Percentiles rank a stretch among this genome's conserved stretches.
phyloP scores from a whole-genome alignment of 805 yeast genomes.

The Lachancea waltii region DNA sequence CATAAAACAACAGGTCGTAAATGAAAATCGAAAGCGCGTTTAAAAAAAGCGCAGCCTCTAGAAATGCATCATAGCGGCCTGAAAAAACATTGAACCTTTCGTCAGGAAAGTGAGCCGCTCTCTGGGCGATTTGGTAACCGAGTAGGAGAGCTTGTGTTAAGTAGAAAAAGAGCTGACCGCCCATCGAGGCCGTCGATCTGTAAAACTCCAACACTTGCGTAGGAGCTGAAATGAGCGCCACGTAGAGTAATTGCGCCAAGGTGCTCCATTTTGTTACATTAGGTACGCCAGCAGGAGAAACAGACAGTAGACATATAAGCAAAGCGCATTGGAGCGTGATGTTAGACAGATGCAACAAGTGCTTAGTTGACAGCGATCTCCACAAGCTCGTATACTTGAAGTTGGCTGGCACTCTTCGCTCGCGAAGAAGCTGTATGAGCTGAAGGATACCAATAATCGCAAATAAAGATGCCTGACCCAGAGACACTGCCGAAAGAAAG shows the following conservation, averaged over 20 bases:
- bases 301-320: constrained; percentile 11
- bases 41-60: constrained; percentile 28
- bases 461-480: constrained; percentile 14
- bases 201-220: constrained; percentile 26
- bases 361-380: constrained; percentile 13
- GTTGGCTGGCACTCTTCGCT: constrained; percentile 17
- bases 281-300: constrained; percentile 9
- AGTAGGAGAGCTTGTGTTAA: constrained; percentile 17
- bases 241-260: constrained; percentile 16
- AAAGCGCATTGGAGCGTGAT: constrained; percentile 18
- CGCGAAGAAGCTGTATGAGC: constrained; percentile 13
- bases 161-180: constrained; percentile 28
- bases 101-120: constrained; percentile 17
- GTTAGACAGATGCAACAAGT: constrained; percentile 20
- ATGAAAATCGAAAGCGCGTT: constrained; percentile 32
- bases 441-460: constrained; percentile 22
- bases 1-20: constrained; percentile 34
- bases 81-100: constrained; percentile 18
- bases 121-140: constrained; percentile 22
- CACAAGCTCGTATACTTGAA: constrained; percentile 10
- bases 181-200: constrained; percentile 27
- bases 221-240: constrained; percentile 22
- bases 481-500: constrained; percentile 22
- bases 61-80: constrained; percentile 14
- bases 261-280: constrained; percentile 12